Evolutionary conservation across 805 yeast species (phyloP).

Genomic region (Kodamaea hsintzibuensis): DNA sequence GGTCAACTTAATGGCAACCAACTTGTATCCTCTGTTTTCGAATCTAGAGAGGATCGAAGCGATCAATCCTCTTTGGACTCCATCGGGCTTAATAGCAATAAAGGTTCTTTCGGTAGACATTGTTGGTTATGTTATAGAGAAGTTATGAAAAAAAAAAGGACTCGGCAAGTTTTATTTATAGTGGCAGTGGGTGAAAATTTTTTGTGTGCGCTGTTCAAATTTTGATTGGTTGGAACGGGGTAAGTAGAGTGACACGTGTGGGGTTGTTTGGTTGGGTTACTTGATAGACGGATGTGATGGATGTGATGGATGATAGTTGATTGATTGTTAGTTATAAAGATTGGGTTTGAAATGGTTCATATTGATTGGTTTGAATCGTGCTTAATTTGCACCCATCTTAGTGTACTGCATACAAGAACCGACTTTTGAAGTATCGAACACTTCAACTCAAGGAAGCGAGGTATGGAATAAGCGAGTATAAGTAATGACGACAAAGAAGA

Average conservation of each 20-base stretch:
- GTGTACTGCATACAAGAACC: background rate
- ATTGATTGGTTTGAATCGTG: background rate
- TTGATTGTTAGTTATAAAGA: too few species aligned
- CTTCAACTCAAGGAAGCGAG: background rate
- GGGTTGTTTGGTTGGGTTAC: background rate
- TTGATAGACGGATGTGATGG: too few species aligned
- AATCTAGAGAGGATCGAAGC: conserved; percentile 88
- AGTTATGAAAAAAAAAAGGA: background rate
- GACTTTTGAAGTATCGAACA: too few species aligned
- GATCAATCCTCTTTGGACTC: conserved; percentile 98
- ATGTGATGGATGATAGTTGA: too few species aligned
- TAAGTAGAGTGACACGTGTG: background rate
- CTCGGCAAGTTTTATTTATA: conserved; percentile 2
- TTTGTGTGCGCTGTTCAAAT: conserved; percentile 4
- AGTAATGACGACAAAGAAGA: background rate
- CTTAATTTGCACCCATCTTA: background rate
- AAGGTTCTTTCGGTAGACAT: conserved; percentile 83
- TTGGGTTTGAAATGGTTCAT: too few species aligned
- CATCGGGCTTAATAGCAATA: conserved; percentile 97
- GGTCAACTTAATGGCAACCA: conserved; percentile 91
- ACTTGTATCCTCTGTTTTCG: conserved; percentile 96
- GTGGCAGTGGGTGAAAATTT: conserved; percentile 3
- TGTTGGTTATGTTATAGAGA: conserved; percentile 11
- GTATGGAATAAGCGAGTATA: background rate
- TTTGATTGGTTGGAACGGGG: background rate